These are phyloP conservation scores for Phragmites australis DNA, from an alignment of 176 grass and related monocot species.

Conservation along the genomic window DNA sequence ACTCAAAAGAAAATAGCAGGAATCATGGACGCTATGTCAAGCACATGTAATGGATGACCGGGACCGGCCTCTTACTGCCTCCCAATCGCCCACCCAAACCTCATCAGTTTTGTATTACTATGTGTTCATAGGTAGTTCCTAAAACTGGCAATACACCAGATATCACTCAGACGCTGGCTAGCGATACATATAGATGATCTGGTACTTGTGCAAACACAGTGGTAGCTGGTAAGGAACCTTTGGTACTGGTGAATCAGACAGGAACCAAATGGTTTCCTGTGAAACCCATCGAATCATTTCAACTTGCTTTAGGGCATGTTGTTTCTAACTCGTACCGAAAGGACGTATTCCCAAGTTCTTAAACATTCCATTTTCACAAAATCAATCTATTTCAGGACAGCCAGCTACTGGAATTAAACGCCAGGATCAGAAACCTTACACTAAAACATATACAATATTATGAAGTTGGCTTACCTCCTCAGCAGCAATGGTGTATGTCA, in stretches of 20 bases:
- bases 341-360: not conserved
- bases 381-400: conserved; percentile 9
- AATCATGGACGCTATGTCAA: conserved; percentile 7
- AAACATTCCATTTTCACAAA: conserved; percentile 29
- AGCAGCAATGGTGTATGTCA: conserved; percentile 74
- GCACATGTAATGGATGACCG: conserved; percentile 5
- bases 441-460: conserved; percentile 16
- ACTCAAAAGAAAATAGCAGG: not conserved
- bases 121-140: not conserved
- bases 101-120: not conserved
- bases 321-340: not conserved
- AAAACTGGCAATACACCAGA: not conserved
- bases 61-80: not conserved
- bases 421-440: not conserved
- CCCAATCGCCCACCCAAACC: conserved; percentile 20
- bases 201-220: not conserved
- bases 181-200: not conserved
- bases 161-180: not conserved
- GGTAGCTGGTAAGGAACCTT: not conserved
- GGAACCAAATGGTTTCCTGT: not conserved
- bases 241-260: not conserved
- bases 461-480: conserved; percentile 73
- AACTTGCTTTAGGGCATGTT: not conserved
- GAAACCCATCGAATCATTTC: not conserved
- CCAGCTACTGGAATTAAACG: not conserved